Percentiles rank a stretch among this genome's conserved stretches.
Conservation (phyloP, 805 yeast genomes). For the Monosporozyma siamensis region DNA sequence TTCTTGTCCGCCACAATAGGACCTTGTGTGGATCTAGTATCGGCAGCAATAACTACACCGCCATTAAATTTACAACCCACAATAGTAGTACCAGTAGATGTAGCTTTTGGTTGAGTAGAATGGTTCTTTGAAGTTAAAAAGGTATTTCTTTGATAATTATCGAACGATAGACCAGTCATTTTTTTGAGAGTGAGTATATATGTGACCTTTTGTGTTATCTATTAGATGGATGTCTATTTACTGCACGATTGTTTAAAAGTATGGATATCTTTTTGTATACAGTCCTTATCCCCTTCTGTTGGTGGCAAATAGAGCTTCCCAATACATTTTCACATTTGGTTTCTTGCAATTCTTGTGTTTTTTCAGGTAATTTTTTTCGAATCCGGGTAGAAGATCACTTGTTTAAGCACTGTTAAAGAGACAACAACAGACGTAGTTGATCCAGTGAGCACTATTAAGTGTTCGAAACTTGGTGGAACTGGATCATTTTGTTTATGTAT, state of each 20-base stretch:
- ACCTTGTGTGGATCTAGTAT: conserved; percentile 96
- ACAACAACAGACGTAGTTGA: not conserved
- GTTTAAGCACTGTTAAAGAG: not conserved
- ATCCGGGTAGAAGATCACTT: not conserved
- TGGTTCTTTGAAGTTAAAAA: conserved; percentile 63
- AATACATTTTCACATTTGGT: not conserved
- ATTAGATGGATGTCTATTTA: not conserved
- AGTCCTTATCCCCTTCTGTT: not conserved
- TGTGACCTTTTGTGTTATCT: not conserved
- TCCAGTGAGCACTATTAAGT: too few species aligned
- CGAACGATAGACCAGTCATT: conserved; percentile 90
- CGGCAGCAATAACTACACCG: conserved; percentile 97
- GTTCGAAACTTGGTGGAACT: too few species aligned
- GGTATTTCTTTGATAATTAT: conserved; percentile 84
- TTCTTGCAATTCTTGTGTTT: not conserved
- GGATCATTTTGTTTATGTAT: too few species aligned
- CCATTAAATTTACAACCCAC: conserved; percentile 90
- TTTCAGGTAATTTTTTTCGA: not conserved
- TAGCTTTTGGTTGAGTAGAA: conserved; percentile 66
- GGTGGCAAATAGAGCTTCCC: not conserved
- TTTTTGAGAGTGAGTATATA: not conserved
- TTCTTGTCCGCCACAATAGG: conserved; percentile 96
- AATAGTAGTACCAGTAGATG: conserved; percentile 98
- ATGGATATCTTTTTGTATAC: too few species aligned
- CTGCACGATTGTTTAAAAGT: too few species aligned